A percentile compares a stretch with the other conserved stretches of the same genome.
Conservation (phyloP, 2,329 filamentous ascomycete genomes). For the Neopestalotiopsis rosae region DNA sequence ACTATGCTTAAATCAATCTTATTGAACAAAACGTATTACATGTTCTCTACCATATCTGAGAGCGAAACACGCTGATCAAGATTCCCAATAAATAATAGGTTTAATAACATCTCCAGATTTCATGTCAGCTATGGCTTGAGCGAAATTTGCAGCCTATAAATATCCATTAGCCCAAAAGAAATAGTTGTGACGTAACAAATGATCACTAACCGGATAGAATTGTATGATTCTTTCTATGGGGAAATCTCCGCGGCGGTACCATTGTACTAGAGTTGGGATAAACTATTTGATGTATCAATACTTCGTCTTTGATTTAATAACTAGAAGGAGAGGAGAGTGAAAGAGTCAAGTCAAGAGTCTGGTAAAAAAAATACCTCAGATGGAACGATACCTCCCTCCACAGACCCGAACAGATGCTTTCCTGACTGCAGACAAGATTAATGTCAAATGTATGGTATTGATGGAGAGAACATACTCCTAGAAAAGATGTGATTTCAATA, state of each 20-base stretch:
- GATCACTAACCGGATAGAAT: too few species aligned
- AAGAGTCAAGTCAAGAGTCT: too few species aligned
- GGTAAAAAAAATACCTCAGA: not conserved
- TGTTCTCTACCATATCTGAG: slow-evolving; percentile 26
- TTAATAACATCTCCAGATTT: not conserved
- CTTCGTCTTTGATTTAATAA: not conserved
- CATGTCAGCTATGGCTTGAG: not conserved
- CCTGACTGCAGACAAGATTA: not conserved
- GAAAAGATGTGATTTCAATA: not conserved
- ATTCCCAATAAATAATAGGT: not conserved
- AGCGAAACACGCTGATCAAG: slow-evolving; percentile 18
- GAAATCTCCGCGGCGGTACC: not conserved
- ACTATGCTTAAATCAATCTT: too few species aligned
- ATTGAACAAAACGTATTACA: too few species aligned
- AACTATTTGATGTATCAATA: not conserved
- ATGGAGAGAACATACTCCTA: not conserved
- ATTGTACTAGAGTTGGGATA: not conserved
- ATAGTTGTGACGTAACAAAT: too few species aligned
- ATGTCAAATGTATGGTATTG: not conserved
- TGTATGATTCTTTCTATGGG: not conserved
- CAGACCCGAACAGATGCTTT: not conserved
- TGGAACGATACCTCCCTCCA: slow-evolving; percentile 4
- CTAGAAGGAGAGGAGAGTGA: too few species aligned
- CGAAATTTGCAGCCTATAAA: not conserved
- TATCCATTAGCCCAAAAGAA: not conserved